Evolutionary conservation across 805 yeast species (phyloP), one percentile per base, ranked within the genome.

Genomic region (Candida methanosorbosa): DNA sequence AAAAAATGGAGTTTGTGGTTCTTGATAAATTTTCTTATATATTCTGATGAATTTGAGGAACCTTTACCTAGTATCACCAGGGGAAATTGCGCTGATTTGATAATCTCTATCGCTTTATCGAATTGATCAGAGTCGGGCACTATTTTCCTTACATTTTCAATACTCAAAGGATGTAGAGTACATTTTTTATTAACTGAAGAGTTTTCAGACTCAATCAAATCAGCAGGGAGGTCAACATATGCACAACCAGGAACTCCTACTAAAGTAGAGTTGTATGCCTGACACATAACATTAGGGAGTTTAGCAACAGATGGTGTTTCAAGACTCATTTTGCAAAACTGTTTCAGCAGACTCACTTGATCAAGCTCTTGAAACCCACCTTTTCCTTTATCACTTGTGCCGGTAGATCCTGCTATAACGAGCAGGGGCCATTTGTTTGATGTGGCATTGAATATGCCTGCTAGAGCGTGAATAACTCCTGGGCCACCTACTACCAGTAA

Each of bases 291-390:
- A 4, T 44, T 40, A 0, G 75, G 71, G 6, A 72, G 39, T 12
- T 55, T 59, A 2, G 41, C 42, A 5, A 58, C 32, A 2, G 44
- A 64, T 3, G 22, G 7, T 3, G 41, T 42, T 23, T 42, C 33
- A 11, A 64, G 70, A 11, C 73, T 62, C 41, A 72, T 68, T 42
- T 79, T 79, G 14, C 75, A 57, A 49, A 72, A 66, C 0, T 65
- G 62, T 1, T 56, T 38, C 41, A 78, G 49, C 20, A 70, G 52
- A 14, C 73, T 57, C 2, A 78, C 64, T 49, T 80, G 87, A 50
- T 80, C 83, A 36, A 79, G 49, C 45, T 80, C 86, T 54, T 81
- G 87, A 50, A 80, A 80, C 0, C 78, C 85, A 5, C 86, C 86
- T 45, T 66, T 68, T 30, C 70, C 56, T 8, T 61, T 54, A 34